phyloP scores from a whole-genome alignment of 1,139 yeast genomes.

The Protomyces gravidus region DNA sequence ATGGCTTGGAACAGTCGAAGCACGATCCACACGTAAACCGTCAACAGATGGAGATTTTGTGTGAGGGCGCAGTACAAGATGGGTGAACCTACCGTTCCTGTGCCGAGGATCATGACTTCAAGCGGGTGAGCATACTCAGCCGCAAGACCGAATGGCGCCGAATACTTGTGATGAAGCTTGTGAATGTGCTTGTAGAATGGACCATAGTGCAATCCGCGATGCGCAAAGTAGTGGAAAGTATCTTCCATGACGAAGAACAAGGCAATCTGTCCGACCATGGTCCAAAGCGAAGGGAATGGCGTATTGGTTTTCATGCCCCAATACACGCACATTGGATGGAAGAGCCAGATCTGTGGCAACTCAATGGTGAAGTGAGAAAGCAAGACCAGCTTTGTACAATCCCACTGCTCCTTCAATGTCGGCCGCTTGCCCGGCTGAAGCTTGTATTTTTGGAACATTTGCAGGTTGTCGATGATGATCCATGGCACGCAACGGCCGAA shows the following conservation, averaged over 20 bases:
- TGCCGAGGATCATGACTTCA: constrained; percentile 83
- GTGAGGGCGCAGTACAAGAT: constrained; percentile 63
- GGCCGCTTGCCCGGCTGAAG: constrained; percentile 79
- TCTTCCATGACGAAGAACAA: constrained; percentile 82
- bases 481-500: constrained; percentile 86
- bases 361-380: constrained; percentile 84
- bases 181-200: constrained; percentile 83
- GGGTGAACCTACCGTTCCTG: constrained; percentile 94
- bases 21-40: constrained; percentile 82
- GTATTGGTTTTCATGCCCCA: constrained; percentile 72
- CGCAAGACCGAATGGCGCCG: constrained; percentile 93
- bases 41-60: constrained; percentile 69
- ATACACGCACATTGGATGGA: constrained; percentile 79
- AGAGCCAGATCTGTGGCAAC: constrained; percentile 92
- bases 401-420: constrained; percentile 77
- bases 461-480: constrained; percentile 72
- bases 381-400: constrained; percentile 77
- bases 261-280: constrained; percentile 60
- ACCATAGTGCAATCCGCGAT: constrained; percentile 80
- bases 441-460: constrained; percentile 70
- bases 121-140: constrained; percentile 97
- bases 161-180: constrained; percentile 93
- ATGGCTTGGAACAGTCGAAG: constrained; percentile 87
- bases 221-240: constrained; percentile 94
- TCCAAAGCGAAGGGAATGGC: constrained; percentile 68